Conservation (phyloP, 108 stramenopile genomes). For the Conticribra guillardii region DNA sequence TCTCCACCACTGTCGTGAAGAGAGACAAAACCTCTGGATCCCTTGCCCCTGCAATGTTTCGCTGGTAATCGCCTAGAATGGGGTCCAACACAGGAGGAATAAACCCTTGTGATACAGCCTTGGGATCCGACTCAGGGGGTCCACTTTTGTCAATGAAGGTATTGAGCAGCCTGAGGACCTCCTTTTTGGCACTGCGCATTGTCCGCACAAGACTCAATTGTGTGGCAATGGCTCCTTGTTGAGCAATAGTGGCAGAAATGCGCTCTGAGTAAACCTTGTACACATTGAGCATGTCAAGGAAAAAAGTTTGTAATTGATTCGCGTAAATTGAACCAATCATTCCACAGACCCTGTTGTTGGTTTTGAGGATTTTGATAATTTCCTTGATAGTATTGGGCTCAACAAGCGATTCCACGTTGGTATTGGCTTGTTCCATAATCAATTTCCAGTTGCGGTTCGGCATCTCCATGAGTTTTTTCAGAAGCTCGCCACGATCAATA, state of each 20-base stretch:
- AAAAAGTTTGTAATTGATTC: constrained; percentile 94
- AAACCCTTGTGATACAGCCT: constrained; percentile 89
- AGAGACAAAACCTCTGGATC: constrained; percentile 96
- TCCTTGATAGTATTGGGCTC: constrained; percentile 92
- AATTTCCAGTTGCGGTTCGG: constrained; percentile 90
- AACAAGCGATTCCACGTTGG: constrained; percentile 80
- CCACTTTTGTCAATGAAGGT: constrained; percentile 94
- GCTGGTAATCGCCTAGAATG: constrained; percentile 94
- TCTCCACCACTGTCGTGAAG: constrained; percentile 91
- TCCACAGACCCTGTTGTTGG: constrained; percentile 91
- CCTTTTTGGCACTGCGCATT: constrained; percentile 97
- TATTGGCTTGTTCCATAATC: constrained; percentile 87
- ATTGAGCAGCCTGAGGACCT: constrained; percentile 91
- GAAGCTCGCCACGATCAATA: constrained; percentile 83
- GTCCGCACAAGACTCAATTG: constrained; percentile 88
- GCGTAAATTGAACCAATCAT: constrained; percentile 93
- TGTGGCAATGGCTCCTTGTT: constrained; percentile 90
- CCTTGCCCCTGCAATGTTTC: constrained; percentile 92
- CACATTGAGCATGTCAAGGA: constrained; percentile 97
- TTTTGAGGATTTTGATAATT: constrained; percentile 95
- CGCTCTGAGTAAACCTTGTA: constrained; percentile 97
- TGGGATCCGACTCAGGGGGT: constrained; percentile 92
- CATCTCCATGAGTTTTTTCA: constrained; percentile 91
- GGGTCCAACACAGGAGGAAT: constrained; percentile 97
- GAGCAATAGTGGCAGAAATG: constrained; percentile 89